These are phyloP conservation scores for Boletus tylopilopsis DNA, from an alignment of 768 basidiomycete species.

Conservation along the genomic window DNA sequence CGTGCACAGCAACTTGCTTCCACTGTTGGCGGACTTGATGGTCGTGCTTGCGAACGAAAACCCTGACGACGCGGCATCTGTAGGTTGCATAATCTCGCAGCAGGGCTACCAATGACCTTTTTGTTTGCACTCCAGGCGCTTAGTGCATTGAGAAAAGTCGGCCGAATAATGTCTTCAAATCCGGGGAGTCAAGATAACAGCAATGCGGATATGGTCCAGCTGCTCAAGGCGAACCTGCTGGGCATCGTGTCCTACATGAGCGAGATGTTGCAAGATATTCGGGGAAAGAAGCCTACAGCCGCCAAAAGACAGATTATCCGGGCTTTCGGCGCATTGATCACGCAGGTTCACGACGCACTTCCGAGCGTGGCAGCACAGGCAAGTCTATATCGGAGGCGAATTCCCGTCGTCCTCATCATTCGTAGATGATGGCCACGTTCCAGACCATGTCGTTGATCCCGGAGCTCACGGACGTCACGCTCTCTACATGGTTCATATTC, in stretches of 20 bases:
- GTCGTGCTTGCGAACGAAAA: slow-evolving; percentile 74
- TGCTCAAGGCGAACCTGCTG: slow-evolving; percentile 75
- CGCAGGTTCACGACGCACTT: slow-evolving; percentile 65
- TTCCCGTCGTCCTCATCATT: slow-evolving; percentile 9
- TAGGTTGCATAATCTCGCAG: slow-evolving; percentile 26
- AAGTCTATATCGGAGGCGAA: slow-evolving; percentile 14
- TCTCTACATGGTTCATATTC: slow-evolving; percentile 79
- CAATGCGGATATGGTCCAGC: slow-evolving; percentile 44
- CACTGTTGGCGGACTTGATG: slow-evolving; percentile 72
- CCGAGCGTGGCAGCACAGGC: slow-evolving; percentile 86
- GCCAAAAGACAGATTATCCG: slow-evolving; percentile 77
- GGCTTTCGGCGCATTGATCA: slow-evolving; percentile 71
- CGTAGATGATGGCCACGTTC: slow-evolving; percentile 91
- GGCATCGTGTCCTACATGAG: slow-evolving; percentile 84
- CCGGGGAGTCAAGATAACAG: slow-evolving; percentile 26
- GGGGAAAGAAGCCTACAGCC: slow-evolving; percentile 65
- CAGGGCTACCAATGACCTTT: slow-evolving; percentile 33
- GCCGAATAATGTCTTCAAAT: slow-evolving; percentile 28
- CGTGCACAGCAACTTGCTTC: slow-evolving; percentile 64
- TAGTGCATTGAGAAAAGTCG: slow-evolving; percentile 44
- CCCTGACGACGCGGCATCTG: slow-evolving; percentile 39
- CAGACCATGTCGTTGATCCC: slow-evolving; percentile 81
- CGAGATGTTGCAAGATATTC: slow-evolving; percentile 80
- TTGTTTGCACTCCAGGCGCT: slow-evolving; percentile 44
- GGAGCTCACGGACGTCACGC: slow-evolving; percentile 72